Conservation (phyloP, 2,329 filamentous ascomycete genomes). For the Colletotrichum sp. region DNA sequence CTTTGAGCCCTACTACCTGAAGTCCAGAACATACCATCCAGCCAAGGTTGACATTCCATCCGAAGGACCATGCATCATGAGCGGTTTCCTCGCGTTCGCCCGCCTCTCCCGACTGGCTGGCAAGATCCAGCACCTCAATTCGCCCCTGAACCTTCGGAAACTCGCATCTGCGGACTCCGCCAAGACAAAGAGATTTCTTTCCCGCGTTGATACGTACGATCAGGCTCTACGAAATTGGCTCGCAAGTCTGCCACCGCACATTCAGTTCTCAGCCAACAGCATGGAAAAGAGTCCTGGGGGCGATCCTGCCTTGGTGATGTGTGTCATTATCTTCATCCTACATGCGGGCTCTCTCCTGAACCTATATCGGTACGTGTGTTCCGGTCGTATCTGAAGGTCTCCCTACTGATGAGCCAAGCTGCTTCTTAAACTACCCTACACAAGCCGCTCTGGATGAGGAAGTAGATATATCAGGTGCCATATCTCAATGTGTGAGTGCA, state of each 20-base stretch:
- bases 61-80: background rate
- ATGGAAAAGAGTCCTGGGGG: background rate
- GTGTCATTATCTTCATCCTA: background rate
- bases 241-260: constrained; percentile 25
- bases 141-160: background rate
- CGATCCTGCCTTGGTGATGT: background rate
- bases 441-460: background rate
- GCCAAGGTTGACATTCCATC: background rate
- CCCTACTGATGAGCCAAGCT: background rate
- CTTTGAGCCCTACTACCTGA: constrained; percentile 11
- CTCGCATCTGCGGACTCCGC: background rate
- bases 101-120: background rate
- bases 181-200: background rate
- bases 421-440: background rate
- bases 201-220: constrained; percentile 21
- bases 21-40: background rate
- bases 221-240: constrained; percentile 24
- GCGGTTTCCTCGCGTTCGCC: background rate
- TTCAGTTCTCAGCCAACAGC: constrained; percentile 29
- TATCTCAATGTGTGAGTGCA: background rate
- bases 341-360: background rate
- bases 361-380: background rate
- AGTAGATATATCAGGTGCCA: background rate
- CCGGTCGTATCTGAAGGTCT: background rate
- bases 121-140: background rate